A percentile compares a stretch with the other conserved stretches of the same genome.
phyloP scores from a whole-genome alignment of 768 basidiomycete genomes.

The Agrocybe pediades region DNA sequence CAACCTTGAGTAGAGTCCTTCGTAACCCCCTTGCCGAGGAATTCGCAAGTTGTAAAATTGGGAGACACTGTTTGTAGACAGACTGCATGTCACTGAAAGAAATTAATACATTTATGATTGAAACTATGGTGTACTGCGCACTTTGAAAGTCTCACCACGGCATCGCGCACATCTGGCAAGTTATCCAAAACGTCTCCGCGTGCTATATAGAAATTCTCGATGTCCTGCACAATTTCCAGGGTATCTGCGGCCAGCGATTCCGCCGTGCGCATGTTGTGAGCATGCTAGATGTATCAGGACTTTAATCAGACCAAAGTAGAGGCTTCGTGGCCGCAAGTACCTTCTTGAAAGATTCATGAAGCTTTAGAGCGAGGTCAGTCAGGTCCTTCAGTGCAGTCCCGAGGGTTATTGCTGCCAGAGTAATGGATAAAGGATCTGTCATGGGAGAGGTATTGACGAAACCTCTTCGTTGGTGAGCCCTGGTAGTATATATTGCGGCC shows the following conservation, averaged over 20 bases:
- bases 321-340: neutral
- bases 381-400: neutral
- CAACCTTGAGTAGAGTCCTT: neutral
- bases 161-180: neutral
- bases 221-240: neutral
- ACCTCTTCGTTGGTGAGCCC: no score
- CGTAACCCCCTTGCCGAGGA: neutral
- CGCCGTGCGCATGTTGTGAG: neutral
- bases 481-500: no score
- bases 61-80: neutral
- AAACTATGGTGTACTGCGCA: neutral
- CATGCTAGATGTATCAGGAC: neutral
- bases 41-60: neutral
- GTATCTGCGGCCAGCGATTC: neutral
- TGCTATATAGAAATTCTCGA: neutral
- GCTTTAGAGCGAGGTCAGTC: neutral
- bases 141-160: neutral
- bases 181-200: neutral
- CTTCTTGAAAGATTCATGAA: neutral
- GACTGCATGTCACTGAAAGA: neutral
- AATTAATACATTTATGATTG: neutral
- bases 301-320: neutral
- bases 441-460: no score
- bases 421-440: neutral
- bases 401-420: neutral